These are phyloP conservation scores for Gyromitra esculenta DNA, from an alignment of 2,329 filamentous ascomycete species.

Conservation along the genomic window DNA sequence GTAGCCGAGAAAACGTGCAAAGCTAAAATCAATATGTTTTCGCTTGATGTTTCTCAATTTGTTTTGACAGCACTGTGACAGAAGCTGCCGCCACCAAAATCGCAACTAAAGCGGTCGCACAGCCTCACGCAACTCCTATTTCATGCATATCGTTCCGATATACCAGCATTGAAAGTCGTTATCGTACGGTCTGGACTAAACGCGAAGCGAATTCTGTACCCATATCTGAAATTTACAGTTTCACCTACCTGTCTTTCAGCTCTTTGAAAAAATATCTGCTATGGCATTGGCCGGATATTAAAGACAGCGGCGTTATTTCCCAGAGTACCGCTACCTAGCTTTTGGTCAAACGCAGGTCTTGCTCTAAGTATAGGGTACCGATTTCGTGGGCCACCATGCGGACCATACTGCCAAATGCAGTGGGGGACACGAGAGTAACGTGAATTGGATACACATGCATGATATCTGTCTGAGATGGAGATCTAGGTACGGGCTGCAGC, in stretches of 20 bases:
- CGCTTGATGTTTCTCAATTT: slow-evolving; percentile 7
- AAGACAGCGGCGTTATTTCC: neutral
- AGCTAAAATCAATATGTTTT: slow-evolving; percentile 10
- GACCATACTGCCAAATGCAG: slow-evolving; percentile 19
- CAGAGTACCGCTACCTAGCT: slow-evolving; percentile 8
- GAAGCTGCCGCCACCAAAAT: slow-evolving; percentile 29
- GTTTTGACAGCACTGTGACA: neutral
- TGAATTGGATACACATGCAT: slow-evolving; percentile 41
- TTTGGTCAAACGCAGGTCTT: slow-evolving; percentile 3
- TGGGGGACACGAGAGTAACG: slow-evolving; percentile 32
- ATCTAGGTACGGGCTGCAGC: slow-evolving; percentile 23
- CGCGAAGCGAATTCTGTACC: slow-evolving; percentile 12
- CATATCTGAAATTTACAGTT: slow-evolving; percentile 14
- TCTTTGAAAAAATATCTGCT: neutral
- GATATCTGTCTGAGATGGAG: slow-evolving; percentile 39
- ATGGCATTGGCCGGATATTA: slow-evolving; percentile 1
- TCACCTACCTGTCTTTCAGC: slow-evolving; percentile 11
- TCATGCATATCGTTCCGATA: slow-evolving; percentile 32
- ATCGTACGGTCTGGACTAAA: slow-evolving; percentile 11
- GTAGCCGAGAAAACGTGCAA: slow-evolving; percentile 17
- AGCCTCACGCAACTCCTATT: slow-evolving; percentile 28
- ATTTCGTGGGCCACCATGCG: slow-evolving; percentile 31
- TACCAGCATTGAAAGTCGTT: slow-evolving; percentile 1
- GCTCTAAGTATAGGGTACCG: slow-evolving; percentile 26
- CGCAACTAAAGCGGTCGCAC: slow-evolving; percentile 16